phyloP scores from a whole-genome alignment of 352 stramenopile species.

The Phytophthora citrophthora region DNA sequence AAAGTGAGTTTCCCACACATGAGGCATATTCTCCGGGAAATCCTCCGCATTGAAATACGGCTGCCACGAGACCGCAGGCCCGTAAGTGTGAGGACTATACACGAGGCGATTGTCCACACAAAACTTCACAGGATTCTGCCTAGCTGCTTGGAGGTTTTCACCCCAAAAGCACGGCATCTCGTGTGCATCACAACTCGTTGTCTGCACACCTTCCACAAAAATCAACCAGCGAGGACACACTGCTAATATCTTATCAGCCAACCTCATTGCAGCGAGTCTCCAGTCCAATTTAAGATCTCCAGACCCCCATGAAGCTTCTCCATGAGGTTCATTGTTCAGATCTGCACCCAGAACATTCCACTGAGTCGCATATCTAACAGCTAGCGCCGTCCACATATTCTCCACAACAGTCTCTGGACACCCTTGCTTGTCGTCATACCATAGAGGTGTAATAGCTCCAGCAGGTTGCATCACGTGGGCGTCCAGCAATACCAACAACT shows the following conservation, averaged over 20 bases:
- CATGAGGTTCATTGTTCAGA: slow-evolving; percentile 69
- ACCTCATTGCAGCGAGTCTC: slow-evolving; percentile 42
- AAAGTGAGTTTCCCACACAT: slow-evolving; percentile 68
- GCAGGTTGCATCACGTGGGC: slow-evolving; percentile 51
- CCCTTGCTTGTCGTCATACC: slow-evolving; percentile 40
- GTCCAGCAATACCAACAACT: slow-evolving; percentile 58
- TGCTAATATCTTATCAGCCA: slow-evolving; percentile 31
- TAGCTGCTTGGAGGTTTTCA: slow-evolving; percentile 49
- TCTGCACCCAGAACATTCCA: slow-evolving; percentile 65
- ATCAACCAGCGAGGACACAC: slow-evolving; percentile 56
- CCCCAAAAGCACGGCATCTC: slow-evolving; percentile 59
- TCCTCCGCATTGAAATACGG: slow-evolving; percentile 48
- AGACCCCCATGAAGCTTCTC: slow-evolving; percentile 50
- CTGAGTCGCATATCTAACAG: slow-evolving; percentile 34
- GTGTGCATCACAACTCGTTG: slow-evolving; percentile 32
- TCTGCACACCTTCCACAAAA: slow-evolving; percentile 62
- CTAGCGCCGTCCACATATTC: slow-evolving; percentile 46
- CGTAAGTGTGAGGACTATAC: slow-evolving; percentile 61
- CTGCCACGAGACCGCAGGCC: slow-evolving; percentile 47
- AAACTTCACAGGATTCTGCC: slow-evolving; percentile 27
- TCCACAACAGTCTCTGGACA: slow-evolving; percentile 28
- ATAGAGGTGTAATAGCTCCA: slow-evolving; percentile 46
- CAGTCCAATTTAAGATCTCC: slow-evolving; percentile 50
- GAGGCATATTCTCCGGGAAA: slow-evolving; percentile 55
- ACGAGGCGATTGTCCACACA: slow-evolving; percentile 51